Percentiles rank a stretch among this genome's conserved stretches.
Conservation (phyloP, 768 basidiomycete genomes). For the Punctularia strigosozonata region DNA sequence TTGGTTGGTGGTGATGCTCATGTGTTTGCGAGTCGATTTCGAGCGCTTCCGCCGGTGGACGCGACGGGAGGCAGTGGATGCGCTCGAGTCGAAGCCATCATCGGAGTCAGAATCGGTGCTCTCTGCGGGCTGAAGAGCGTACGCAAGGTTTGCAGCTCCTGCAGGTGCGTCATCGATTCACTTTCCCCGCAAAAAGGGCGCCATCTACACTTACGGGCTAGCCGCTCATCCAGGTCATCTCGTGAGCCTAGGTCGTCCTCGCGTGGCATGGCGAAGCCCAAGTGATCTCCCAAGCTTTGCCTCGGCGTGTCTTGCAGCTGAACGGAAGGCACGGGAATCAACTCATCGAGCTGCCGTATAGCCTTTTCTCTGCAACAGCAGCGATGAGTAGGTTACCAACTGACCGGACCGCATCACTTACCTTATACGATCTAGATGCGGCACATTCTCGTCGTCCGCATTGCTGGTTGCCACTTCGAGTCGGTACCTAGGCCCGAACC, state of each 20-base stretch:
- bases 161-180: conserved; percentile 1
- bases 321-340: conserved; percentile 74
- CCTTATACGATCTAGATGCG: conserved; percentile 73
- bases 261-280: conserved; percentile 42
- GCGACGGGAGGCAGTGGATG: conserved; percentile 17
- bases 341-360: conserved; percentile 41
- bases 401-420: conserved; percentile 19
- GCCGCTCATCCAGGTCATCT: conserved; percentile 55
- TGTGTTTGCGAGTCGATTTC: conserved; percentile 28
- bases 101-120: conserved; percentile 16
- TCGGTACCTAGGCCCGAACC: conserved; percentile 92
- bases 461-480: conserved; percentile 87
- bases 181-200: not conserved
- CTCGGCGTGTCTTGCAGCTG: conserved; percentile 75
- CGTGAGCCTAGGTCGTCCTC: conserved; percentile 29
- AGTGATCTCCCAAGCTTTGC: conserved; percentile 51
- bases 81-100: conserved; percentile 29
- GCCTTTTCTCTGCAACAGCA: conserved; percentile 34
- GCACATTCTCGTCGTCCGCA: conserved; percentile 87
- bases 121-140: conserved; percentile 17
- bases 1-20: conserved; percentile 57
- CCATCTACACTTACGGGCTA: conserved; percentile 49
- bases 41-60: conserved; percentile 4
- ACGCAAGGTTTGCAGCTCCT: conserved; percentile 63
- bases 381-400: conserved; percentile 14